Evolutionary conservation across 371 early-diverging fungal genomes (phyloP), one percentile per base, ranked within the genome.

Genomic region (Mortierella sp.): DNA sequence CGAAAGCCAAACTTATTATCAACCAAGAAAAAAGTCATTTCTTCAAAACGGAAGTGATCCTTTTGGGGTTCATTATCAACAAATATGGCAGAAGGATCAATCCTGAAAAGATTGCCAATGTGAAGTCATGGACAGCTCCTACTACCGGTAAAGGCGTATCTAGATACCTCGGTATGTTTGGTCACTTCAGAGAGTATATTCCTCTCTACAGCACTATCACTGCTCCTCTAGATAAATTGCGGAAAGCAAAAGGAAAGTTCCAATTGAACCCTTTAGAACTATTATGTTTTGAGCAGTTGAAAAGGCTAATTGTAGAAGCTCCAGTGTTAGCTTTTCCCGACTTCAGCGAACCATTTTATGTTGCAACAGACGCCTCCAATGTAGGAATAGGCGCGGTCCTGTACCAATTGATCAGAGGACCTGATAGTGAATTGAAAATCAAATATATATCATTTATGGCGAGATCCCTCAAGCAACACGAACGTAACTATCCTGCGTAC

Each of bases 171-270:
- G 82, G 79, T 14, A 48, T 64, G 16, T 61, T 73, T 2, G 70
- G 71, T 7, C 80, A 67, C 50, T 81, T 82, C 45, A 53, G 74
- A 7, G 66, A 59, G 16, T 67, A 70, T 44, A 71, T 81, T 19
- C 74, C 75, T 18, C 47, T 70, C 3, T 62, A 72, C 7, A 47
- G 75, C 7, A 56, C 51, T 0, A 1, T 82, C 0, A 64, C 75
- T 12, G 72, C 70, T 2, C 81, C 81, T 0, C 52, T 83, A n/a
- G 72, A 73, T 25, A 46, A 25, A 25, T 56, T 83, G 12, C 68
- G 81, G 6, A 57, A 64, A 44, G 59, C 46, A 47, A 68, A 28
- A 19, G 50, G 7, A 19, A 2, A 46, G 6, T 64, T 70, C 44
- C 4, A 29, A 7, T 21, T 62, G 2, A 55, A 30, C 18, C 25